These are phyloP conservation scores for Candida michaelii DNA, from an alignment of 805 yeast genomes.

Conservation along the genomic window DNA sequence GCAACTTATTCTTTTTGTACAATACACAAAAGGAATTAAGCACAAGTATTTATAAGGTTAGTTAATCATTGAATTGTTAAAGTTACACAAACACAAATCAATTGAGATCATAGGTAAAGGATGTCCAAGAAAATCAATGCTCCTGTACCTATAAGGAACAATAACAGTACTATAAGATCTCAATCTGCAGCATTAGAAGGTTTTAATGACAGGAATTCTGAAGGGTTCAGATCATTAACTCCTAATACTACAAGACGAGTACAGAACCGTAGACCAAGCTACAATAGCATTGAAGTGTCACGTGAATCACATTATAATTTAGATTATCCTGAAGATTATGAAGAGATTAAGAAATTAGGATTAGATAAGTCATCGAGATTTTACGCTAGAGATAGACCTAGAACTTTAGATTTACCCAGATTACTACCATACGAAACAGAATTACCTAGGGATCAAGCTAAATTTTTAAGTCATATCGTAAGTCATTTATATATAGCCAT, in stretches of 20 bases:
- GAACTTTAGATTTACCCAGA: constrained; percentile 42
- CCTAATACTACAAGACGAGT: constrained; percentile 21
- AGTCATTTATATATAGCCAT: constrained; percentile 78
- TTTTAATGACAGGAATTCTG: constrained; percentile 1
- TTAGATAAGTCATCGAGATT: constrained; percentile 39
- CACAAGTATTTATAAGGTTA: no score
- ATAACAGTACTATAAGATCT: neutral
- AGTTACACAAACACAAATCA: neutral
- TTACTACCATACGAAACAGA: constrained; percentile 77
- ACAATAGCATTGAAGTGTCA: constrained; percentile 26
- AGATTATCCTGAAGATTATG: constrained; percentile 50
- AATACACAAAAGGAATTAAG: neutral
- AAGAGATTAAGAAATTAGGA: constrained; percentile 25
- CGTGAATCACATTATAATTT: constrained; percentile 44
- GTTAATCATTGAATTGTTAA: no score
- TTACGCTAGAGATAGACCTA: constrained; percentile 36
- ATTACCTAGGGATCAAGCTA: constrained; percentile 62
- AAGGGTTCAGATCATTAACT: constrained; percentile 24
- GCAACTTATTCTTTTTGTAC: neutral
- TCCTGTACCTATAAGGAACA: constrained; percentile 13
- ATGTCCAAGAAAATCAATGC: constrained; percentile 8
- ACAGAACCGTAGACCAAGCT: constrained; percentile 30
- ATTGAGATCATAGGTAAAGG: neutral
- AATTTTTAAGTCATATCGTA: constrained; percentile 76
- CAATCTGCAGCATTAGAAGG: constrained; percentile 3